Evolutionary conservation across 805 yeast species (phyloP).

Genomic region (Spencermartinsiella europaea): DNA sequence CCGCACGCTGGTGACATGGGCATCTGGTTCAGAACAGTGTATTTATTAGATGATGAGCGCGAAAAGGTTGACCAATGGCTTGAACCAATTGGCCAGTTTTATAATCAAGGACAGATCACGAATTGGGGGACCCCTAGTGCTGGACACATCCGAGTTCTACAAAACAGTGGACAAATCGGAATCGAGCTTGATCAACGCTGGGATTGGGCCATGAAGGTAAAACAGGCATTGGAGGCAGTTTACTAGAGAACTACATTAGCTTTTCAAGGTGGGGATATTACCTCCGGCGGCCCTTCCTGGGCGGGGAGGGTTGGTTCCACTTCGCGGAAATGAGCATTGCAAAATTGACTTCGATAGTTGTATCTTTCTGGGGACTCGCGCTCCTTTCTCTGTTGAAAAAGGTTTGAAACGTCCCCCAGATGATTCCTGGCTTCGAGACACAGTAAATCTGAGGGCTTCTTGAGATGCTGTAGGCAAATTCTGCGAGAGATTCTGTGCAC

Average conservation of each 20-base stretch:
- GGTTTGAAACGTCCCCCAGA: no score
- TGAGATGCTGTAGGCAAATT: no score
- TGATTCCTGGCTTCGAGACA: no score
- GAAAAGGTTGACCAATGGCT: slow-evolving; percentile 1
- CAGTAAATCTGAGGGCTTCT: no score
- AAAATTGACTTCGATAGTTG: no score
- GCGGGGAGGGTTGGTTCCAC: neutral
- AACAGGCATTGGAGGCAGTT: neutral
- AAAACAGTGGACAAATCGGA: neutral
- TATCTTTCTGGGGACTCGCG: no score
- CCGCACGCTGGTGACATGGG: slow-evolving; percentile 14
- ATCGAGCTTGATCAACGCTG: slow-evolving; percentile 2
- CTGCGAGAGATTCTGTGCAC: no score
- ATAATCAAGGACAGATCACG: neutral
- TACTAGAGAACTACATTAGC: neutral
- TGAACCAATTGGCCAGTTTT: slow-evolving; percentile 2
- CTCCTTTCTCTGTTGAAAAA: no score
- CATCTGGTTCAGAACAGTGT: slow-evolving; percentile 10
- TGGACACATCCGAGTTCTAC: slow-evolving; percentile 2
- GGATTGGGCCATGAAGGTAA: slow-evolving; percentile 7
- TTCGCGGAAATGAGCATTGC: neutral
- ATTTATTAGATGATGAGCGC: slow-evolving; percentile 7
- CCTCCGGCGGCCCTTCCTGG: neutral
- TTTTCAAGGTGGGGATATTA: no score
- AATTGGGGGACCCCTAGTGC: neutral